phyloP scores from a whole-genome alignment of 306 rosid genomes.

The Ziziphus jujuba region DNA sequence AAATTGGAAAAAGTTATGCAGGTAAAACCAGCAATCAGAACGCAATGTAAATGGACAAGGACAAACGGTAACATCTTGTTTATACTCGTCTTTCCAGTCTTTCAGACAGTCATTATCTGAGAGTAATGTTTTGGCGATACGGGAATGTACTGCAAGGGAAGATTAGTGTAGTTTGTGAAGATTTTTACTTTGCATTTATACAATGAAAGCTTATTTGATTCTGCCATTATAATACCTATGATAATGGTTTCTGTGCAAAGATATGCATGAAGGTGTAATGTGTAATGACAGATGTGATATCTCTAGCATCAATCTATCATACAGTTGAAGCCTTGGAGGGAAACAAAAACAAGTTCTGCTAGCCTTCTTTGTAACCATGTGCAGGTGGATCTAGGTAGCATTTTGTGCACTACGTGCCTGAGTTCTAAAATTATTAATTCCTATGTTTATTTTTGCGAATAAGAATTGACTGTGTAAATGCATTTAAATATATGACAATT shows the following conservation, averaged over 20 bases:
- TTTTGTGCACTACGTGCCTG: conserved; percentile 1
- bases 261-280: background rate
- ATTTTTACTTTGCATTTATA: background rate
- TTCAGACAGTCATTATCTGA: background rate
- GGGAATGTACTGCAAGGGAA: conserved; percentile 1
- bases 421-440: background rate
- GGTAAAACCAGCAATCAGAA: conserved; percentile 62
- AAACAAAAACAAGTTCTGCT: background rate
- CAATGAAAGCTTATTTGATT: background rate
- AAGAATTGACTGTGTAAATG: background rate
- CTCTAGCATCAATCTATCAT: background rate
- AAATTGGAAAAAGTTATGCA: conserved; percentile 41
- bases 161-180: background rate
- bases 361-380: background rate
- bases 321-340: background rate
- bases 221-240: conserved; percentile 17
- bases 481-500: too few species aligned
- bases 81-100: background rate
- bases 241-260: background rate
- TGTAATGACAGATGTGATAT: background rate
- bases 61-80: conserved; percentile 2
- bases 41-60: conserved; percentile 39
- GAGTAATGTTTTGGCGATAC: background rate
- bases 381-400: conserved; percentile 6
- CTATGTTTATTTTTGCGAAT: background rate